Evolutionary conservation across 2,329 filamentous ascomycete genomes (phyloP).

Genomic region (Alternaria consortialis): DNA sequence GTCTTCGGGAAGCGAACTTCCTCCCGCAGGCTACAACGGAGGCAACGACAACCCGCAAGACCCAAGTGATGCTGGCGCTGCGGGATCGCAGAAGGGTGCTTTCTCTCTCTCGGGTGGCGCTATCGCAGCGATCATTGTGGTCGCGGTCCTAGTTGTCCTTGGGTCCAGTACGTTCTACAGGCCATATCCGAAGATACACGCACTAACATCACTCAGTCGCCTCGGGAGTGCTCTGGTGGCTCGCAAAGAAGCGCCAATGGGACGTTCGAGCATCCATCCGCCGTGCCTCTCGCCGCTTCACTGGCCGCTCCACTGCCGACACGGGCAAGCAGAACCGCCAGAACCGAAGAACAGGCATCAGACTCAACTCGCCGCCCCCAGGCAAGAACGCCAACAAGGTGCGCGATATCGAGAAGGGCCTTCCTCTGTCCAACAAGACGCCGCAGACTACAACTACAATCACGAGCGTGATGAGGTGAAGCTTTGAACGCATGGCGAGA

Average conservation of each 20-base stretch:
- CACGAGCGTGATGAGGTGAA: conserved; percentile 37
- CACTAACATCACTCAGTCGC: conserved; percentile 59
- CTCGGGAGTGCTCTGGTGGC: conserved; percentile 74
- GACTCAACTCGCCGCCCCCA: conserved; percentile 47
- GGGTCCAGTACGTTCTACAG: conserved; percentile 68
- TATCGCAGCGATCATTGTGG: conserved; percentile 78
- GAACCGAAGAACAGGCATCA: conserved; percentile 48
- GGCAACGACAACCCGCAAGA: conserved; percentile 48
- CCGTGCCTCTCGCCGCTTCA: conserved; percentile 64
- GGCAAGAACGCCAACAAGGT: conserved; percentile 29
- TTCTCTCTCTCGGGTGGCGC: conserved; percentile 73
- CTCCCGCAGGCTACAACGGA: conserved; percentile 48
- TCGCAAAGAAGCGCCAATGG: conserved; percentile 88
- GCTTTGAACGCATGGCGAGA: neutral
- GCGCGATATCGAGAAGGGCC: conserved; percentile 48
- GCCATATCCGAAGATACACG: neutral
- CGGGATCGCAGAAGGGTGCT: conserved; percentile 67
- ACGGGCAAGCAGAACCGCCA: conserved; percentile 39
- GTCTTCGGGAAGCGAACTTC: conserved; percentile 27
- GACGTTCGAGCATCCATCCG: conserved; percentile 76
- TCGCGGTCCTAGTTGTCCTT: conserved; percentile 68
- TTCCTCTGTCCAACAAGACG: conserved; percentile 32
- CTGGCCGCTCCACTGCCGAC: conserved; percentile 49
- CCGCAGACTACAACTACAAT: conserved; percentile 47
- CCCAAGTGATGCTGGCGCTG: conserved; percentile 66